Conservation (phyloP, 1,284 basidiomycete genomes). For the Hemileia vastatrix region DNA sequence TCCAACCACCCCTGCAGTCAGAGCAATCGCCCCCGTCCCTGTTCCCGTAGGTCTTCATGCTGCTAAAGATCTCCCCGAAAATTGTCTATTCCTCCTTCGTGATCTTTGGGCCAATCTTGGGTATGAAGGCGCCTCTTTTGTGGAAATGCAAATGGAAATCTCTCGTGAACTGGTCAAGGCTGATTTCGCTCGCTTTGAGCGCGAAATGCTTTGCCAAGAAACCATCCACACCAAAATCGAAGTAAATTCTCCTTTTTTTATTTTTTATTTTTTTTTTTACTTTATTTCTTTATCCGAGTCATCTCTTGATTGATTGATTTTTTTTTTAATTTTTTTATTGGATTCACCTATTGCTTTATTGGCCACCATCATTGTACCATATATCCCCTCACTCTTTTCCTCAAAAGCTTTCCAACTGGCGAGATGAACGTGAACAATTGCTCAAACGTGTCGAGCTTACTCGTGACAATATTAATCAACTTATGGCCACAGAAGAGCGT, state of each 20-base stretch:
- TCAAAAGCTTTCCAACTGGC: no score
- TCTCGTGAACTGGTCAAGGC: conserved; percentile 12
- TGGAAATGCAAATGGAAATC: conserved; percentile 22
- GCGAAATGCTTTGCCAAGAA: conserved; percentile 20
- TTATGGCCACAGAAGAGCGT: conserved; percentile 15
- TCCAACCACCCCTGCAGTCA: no score
- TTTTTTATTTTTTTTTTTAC: background rate
- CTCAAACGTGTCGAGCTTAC: conserved; percentile 9
- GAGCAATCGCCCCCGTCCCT: background rate
- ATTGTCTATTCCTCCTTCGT: conserved; percentile 11
- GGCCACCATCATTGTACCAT: no score
- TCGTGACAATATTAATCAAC: conserved; percentile 20
- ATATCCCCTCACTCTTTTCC: no score
- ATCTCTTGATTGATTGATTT: no score
- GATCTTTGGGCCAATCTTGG: conserved; percentile 19
- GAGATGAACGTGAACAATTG: conserved; percentile 17
- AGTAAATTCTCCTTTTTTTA: background rate
- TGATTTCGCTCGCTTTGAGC: conserved; percentile 17
- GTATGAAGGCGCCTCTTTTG: conserved; percentile 5
- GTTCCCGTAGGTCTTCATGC: background rate
- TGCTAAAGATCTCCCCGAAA: conserved; percentile 12
- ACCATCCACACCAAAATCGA: conserved; percentile 3
- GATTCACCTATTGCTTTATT: no score
- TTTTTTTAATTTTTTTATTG: no score
- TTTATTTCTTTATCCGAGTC: background rate